A percentile compares a stretch with the other conserved stretches of the same genome.
phyloP scores from a whole-genome alignment of 78 protist species.

The Monocercomonoides exilis region DNA sequence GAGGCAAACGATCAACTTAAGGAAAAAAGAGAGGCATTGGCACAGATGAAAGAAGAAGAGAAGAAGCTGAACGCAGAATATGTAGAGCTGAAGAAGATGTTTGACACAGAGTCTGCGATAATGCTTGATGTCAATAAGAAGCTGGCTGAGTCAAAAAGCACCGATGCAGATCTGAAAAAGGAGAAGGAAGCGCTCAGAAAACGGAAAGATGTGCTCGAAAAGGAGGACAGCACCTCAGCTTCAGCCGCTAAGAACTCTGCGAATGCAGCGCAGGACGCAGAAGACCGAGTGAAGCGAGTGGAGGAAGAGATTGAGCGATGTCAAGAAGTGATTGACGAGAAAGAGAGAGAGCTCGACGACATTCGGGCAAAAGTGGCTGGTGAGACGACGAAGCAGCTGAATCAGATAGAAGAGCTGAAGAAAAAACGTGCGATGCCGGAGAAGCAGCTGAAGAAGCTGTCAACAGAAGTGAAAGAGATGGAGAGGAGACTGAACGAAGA shows the following conservation, averaged over 20 bases:
- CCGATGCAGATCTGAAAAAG: not conserved
- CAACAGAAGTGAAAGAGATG: not conserved
- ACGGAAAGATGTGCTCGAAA: not conserved
- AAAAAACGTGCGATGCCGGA: not conserved
- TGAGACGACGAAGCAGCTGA: not conserved
- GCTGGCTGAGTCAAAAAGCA: too few relatives aligned
- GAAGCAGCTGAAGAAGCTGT: not conserved
- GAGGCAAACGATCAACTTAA: not conserved
- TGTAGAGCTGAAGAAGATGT: too few relatives aligned
- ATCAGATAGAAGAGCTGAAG: not conserved
- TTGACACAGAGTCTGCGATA: too few relatives aligned
- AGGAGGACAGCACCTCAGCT: not conserved
- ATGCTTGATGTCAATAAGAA: too few relatives aligned
- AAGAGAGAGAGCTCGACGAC: not conserved
- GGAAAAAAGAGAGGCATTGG: not conserved
- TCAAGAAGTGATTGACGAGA: not conserved
- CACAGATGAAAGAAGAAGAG: too few relatives aligned
- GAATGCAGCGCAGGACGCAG: not conserved
- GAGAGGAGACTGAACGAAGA: not conserved
- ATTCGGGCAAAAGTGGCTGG: not conserved
- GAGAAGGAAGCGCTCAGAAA: not conserved
- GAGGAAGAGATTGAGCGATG: slow-evolving; percentile 1
- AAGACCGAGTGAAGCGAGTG: not conserved
- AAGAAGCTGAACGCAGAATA: too few relatives aligned
- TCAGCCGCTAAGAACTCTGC: not conserved